A percentile compares a stretch with the other conserved stretches of the same genome.
phyloP scores from a whole-genome alignment of 2,329 filamentous ascomycete species.

The Dendryphion nanum region DNA sequence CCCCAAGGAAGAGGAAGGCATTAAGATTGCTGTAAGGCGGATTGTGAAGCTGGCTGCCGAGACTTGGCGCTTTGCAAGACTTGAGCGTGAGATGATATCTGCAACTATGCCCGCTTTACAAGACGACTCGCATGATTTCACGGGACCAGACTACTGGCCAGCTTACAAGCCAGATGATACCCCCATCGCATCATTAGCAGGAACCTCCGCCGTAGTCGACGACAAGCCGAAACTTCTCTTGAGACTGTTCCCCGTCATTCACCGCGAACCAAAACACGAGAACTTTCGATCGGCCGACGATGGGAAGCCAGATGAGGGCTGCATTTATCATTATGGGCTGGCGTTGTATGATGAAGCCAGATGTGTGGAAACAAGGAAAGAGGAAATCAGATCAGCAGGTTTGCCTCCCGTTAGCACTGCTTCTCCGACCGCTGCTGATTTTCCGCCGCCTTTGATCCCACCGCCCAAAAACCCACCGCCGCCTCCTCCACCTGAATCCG shows the following conservation, averaged over 20 bases:
- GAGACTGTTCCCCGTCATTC: constrained; percentile 53
- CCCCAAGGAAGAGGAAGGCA: constrained; percentile 49
- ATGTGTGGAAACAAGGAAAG: constrained; percentile 28
- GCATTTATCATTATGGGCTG: constrained; percentile 50
- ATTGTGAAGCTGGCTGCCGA: constrained; percentile 59
- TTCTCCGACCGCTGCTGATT: constrained; percentile 40
- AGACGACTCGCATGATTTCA: constrained; percentile 33
- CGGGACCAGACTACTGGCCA: constrained; percentile 34
- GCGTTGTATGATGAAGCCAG: constrained; percentile 51
- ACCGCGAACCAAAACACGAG: constrained; percentile 51
- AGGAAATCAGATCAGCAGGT: constrained; percentile 39
- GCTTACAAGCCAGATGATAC: constrained; percentile 33
- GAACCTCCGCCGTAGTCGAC: constrained; percentile 21
- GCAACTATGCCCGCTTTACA: constrained; percentile 48
- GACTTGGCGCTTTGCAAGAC: constrained; percentile 58
- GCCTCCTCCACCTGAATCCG: constrained; percentile 1
- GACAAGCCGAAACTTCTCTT: constrained; percentile 46
- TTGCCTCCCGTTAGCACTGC: constrained; percentile 35
- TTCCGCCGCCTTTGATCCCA: constrained; percentile 37
- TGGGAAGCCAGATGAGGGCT: constrained; percentile 46
- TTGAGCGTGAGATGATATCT: constrained; percentile 56
- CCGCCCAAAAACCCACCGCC: constrained; percentile 26
- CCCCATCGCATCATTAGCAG: constrained; percentile 25
- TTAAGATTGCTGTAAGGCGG: constrained; percentile 51
- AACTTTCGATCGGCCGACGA: constrained; percentile 39